Evolutionary conservation across 768 basidiomycete genomes (phyloP).

Genomic region (Leccinum boreale): DNA sequence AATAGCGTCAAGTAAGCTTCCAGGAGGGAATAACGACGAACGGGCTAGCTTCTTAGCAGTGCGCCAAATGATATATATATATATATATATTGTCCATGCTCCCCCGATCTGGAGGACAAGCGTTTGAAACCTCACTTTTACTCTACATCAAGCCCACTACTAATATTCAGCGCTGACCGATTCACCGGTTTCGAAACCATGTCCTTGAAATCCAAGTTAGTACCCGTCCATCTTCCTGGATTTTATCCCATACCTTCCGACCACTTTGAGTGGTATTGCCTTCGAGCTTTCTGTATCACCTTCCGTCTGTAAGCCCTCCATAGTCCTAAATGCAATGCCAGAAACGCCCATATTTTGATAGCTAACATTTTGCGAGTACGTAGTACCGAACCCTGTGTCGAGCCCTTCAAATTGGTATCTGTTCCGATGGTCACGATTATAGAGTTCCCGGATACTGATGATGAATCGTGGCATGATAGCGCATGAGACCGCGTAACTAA

Average conservation of each 20-base stretch:
- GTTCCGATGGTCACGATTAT: neutral
- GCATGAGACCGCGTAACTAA: neutral
- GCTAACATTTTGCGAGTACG: neutral
- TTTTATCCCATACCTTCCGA: no score
- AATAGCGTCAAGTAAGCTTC: neutral
- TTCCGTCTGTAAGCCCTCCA: neutral
- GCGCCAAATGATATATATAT: no score
- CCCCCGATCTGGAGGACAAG: neutral
- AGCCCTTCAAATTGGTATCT: neutral
- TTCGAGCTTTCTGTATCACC: neutral
- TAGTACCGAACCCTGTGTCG: neutral
- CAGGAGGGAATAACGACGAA: neutral
- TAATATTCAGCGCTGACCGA: neutral
- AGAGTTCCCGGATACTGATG: neutral
- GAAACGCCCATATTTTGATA: neutral
- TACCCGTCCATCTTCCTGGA: neutral
- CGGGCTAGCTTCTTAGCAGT: no score
- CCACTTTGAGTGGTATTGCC: no score
- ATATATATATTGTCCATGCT: no score
- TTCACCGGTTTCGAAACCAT: neutral
- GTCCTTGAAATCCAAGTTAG: neutral
- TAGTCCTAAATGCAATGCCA: neutral
- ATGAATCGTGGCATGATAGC: neutral
- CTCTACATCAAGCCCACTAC: neutral
- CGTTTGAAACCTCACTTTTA: neutral